Evolutionary conservation across 441 rosid genomes (phyloP), one percentile per base, ranked within the genome.

Genomic region (Pelargonium cotyledonis): DNA sequence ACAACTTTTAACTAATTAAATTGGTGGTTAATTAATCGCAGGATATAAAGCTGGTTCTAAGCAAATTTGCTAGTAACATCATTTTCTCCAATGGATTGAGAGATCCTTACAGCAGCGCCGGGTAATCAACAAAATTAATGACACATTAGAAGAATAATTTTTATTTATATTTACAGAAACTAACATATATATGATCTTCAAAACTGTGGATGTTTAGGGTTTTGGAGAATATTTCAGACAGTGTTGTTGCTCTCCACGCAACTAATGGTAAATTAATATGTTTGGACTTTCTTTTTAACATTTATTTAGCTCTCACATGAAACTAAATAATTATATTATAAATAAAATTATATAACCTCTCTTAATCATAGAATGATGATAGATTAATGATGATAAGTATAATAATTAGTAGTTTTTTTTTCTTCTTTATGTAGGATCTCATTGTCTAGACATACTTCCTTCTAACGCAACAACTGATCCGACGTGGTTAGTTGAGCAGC

Each of bases 21-120:
- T 31, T 31, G 38, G 5, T 4, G 38, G 6, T 31, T 31, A 31
- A 31, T 44, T 15, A 40, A 65, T 71, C 55, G 79, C 84, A 92
- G 97, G 85, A 81, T 69, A 73, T 92, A 57, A 86, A 85, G 69
- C 66, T 84, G 68, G 64, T 82, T 70, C 88, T 91, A n/a, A 77
- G 69, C 65, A 80, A 79, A 60, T 91, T 91, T 73, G 96, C 80
- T 3, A 91, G 96, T 83, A 91, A 88, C 78, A 89, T 89, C 58
- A 91, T 91, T 53, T 91, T 88, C 79, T 88, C 97, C 49, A 89
- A 89, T 46, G 94, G 97, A 55, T 73, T 91, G 18, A 67, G 72
- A 78, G 97, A 91, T 84, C 95, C 97, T 71, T 88, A 84, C 21
- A 89, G 95, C 49, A 86, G 81, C 10, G 95, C 88, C 73, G 97